Base-by-base conservation (phyloP, 495 filamentous ascomycete genomes). In the Xylaria bambusicola region DNA sequence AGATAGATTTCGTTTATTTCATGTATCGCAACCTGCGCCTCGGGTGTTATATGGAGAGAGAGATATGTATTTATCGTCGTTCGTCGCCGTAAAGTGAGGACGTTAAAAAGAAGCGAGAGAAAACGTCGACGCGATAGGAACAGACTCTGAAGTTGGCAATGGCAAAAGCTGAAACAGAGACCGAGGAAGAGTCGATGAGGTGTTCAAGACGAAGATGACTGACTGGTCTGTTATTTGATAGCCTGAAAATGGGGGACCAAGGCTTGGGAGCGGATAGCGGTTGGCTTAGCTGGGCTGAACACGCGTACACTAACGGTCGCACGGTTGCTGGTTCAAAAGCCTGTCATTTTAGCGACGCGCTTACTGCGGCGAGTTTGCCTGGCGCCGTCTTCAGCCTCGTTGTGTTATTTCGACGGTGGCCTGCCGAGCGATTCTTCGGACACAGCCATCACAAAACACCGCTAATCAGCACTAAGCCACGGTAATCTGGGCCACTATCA, bases 401-500 rank as follows among this genome's bases (percentile, higher is more conserved):
- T n/a, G n/a, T n/a, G n/a, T n/a, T 54, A n/a, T 20, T 54, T 33
- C 52, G 52, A 54, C 52, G 17, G 52, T 54, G 20, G 38, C 21
- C 21, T 13, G 38, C 52, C 52, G 52, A 54, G 52, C 42, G 18
- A 42, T 54, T 54, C 24, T 33, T 15, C 6, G 3, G 38, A 26
- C 52, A 42, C 52, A 54, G 52, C 52, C 52, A 44, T 54, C 15
- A 33, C 21, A 17, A 40, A 36, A 40, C 21, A 17, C 45, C 41
- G 49, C 55, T 58, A 38, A 49, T 58, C 55, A 41, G 55, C 55
- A 45, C 55, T 58, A 58, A 58, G 55, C 55, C 55, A 58, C 55
- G 6, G 31, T 56, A 1, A n/a, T 4, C 20, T 26, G 26, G 44
- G 35, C 31, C 42, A 47, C 40, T 33, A 26, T n/a, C n/a, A n/a